A percentile compares a stretch with the other conserved stretches of the same genome.
phyloP scores from a whole-genome alignment of 164 flowering plant genomes.

The Nymphaea colorata region DNA sequence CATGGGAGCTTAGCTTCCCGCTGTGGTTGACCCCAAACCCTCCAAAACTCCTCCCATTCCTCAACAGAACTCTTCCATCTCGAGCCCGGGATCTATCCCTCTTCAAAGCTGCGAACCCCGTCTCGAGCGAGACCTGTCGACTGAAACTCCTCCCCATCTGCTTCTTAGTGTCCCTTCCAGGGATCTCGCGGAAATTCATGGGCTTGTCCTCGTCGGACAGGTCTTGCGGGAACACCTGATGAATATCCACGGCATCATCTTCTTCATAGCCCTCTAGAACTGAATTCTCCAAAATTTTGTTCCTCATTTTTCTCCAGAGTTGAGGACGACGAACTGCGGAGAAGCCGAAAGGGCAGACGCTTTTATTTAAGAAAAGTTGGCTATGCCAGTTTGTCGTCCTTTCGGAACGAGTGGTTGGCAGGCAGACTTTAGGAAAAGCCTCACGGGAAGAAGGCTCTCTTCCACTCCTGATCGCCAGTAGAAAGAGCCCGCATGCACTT shows the following conservation, averaged over 20 bases:
- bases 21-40: slow-evolving; percentile 27
- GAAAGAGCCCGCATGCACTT: too few species aligned
- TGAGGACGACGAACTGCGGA: neutral
- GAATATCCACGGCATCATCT: neutral
- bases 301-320: neutral
- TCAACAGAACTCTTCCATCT: slow-evolving; percentile 31
- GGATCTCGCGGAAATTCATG: neutral
- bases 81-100: slow-evolving; percentile 29
- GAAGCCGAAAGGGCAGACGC: neutral
- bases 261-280: neutral
- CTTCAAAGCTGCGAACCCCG: slow-evolving; percentile 65
- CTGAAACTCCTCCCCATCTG: slow-evolving; percentile 26
- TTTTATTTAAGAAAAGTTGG: neutral
- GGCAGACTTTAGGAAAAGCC: too few species aligned
- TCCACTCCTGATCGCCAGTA: too few species aligned
- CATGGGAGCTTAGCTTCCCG: slow-evolving; percentile 13
- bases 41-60: slow-evolving; percentile 76
- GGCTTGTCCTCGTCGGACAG: neutral
- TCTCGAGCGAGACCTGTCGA: slow-evolving; percentile 85
- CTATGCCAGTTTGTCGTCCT: neutral
- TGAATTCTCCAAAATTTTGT: neutral
- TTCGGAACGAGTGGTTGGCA: too few species aligned
- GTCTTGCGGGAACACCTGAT: neutral
- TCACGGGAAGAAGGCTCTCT: too few species aligned
- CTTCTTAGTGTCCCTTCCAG: slow-evolving; percentile 19